Evolutionary conservation across 208 protist genomes (phyloP).

Genomic region (Leishmania major): DNA sequence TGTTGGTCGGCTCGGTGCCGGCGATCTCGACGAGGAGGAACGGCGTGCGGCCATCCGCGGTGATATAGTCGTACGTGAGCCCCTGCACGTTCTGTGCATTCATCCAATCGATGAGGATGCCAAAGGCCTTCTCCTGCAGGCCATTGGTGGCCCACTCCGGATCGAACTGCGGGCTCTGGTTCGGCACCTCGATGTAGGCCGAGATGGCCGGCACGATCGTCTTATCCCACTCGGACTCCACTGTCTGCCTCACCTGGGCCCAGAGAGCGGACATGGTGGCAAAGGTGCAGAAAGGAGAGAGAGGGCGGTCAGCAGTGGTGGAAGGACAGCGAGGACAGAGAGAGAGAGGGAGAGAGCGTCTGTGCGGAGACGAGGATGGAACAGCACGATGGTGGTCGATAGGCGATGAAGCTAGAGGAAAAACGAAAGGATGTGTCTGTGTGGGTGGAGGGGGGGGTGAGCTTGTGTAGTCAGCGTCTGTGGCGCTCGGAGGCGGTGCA

Average conservation of each 20-base stretch:
- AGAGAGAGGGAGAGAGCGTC: background rate
- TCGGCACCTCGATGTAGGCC: constrained; percentile 93
- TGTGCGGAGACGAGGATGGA: background rate
- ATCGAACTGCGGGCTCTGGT: constrained; percentile 94
- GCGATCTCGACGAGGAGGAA: constrained; percentile 87
- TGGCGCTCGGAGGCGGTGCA: too few species aligned
- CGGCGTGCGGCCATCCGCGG: constrained; percentile 75
- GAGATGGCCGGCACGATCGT: constrained; percentile 78
- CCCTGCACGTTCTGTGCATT: constrained; percentile 76
- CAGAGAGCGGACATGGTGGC: constrained; percentile 37
- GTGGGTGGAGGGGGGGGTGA: background rate
- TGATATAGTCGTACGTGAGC: constrained; percentile 75
- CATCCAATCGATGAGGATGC: constrained; percentile 88
- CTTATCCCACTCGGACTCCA: constrained; percentile 86
- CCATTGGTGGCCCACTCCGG: constrained; percentile 87
- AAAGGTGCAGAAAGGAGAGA: constrained; percentile 6
- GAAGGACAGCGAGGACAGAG: background rate
- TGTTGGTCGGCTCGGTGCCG: constrained; percentile 52
- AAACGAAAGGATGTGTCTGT: background rate
- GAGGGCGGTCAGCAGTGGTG: background rate
- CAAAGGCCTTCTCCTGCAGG: constrained; percentile 83
- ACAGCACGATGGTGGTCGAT: background rate
- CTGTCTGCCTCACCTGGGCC: constrained; percentile 45
- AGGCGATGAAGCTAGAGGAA: background rate
- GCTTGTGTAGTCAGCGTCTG: background rate